Base-by-base conservation (phyloP, 2,329 filamentous ascomycete species). In the Salinomyces thailandicus region DNA sequence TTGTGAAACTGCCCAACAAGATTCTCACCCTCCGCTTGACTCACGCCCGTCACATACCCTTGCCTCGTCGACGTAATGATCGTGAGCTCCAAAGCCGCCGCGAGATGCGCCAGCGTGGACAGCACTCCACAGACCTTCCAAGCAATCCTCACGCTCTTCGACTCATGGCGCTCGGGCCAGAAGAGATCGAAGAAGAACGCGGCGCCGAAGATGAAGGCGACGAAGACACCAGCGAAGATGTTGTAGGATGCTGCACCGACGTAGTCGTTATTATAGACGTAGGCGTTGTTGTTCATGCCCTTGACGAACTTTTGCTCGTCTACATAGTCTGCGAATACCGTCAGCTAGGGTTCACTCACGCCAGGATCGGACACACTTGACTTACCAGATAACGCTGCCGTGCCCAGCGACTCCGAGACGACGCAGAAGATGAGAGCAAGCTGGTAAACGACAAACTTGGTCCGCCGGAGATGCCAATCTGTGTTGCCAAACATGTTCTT, bases 111-210 rank as follows among this genome's bases (percentile, higher is more conserved):
- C 8, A 69, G 20, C 20, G 62, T 66, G 5, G 72, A 59, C 2
- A 71, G 49, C 2, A 73, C 53, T 0, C 67, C 66, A 43, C 63
- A 70, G 8, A 68, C 60, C 47, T 64, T 70, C 73, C 72, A 77
- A 1, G 71, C 67, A n/a, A 65, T 46, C 33, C 67, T 65, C 3
- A 75, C 70, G 14, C 59, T 51, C 14, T 43, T 50, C 3, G 60
- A 65, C 42, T 77, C 72, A 7, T 61, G 52, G 32, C 72, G 62
- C 35, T 72, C 70, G 0, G 72, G 72, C 69, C 71, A 76, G 57
- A 75, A 74, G 3, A 77, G 64, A 48, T 76, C 73, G 54, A 76
- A 75, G 61, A 76, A 75, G 60, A 76, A 76, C 0, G 66, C 72
- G 1, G 67, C 65, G 15, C 72, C 72, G 47, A 77, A 76, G 47